phyloP scores from a whole-genome alignment of 169 alveolate species.

The Besnoitia besnoiti region DNA sequence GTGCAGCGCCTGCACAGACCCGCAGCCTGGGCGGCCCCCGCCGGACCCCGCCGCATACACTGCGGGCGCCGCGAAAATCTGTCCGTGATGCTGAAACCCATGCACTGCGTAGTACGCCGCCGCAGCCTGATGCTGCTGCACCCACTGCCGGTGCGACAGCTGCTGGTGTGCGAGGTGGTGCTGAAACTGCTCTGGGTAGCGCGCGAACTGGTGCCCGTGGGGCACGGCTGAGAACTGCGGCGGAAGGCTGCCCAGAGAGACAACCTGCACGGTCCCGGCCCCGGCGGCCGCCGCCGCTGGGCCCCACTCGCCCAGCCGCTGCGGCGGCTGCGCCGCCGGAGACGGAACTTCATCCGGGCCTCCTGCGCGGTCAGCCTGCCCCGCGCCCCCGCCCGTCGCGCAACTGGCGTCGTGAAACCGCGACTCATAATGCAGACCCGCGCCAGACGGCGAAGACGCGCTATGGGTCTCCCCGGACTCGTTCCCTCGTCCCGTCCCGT shows the following conservation, averaged over 20 bases:
- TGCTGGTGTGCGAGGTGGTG: not conserved
- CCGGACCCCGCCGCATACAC: not conserved
- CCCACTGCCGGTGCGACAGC: conserved; percentile 47
- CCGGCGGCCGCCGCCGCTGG: conserved; percentile 24
- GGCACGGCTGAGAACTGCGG: not conserved
- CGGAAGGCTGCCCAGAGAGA: conserved; percentile 14
- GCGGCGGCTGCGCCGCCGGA: not conserved
- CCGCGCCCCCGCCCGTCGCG: not conserved
- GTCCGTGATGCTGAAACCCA: conserved; percentile 16
- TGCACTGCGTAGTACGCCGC: conserved; percentile 41
- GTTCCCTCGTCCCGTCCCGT: not conserved
- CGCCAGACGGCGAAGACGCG: not conserved
- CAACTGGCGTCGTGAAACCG: not conserved
- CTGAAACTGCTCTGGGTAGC: not conserved
- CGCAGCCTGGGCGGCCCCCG: not conserved
- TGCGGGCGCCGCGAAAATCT: conserved; percentile 39
- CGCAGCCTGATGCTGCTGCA: conserved; percentile 37
- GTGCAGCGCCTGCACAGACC: not conserved
- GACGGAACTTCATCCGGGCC: too few relatives aligned
- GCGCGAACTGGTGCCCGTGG: not conserved
- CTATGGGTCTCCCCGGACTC: not conserved
- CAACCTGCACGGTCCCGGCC: not conserved
- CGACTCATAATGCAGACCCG: not conserved
- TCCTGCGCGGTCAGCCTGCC: too few relatives aligned
- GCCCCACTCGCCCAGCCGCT: conserved; percentile 26